Evolutionary conservation across 2,329 filamentous ascomycete genomes (phyloP), one percentile per base, ranked within the genome.

Genomic region (Trichoderma sp.): DNA sequence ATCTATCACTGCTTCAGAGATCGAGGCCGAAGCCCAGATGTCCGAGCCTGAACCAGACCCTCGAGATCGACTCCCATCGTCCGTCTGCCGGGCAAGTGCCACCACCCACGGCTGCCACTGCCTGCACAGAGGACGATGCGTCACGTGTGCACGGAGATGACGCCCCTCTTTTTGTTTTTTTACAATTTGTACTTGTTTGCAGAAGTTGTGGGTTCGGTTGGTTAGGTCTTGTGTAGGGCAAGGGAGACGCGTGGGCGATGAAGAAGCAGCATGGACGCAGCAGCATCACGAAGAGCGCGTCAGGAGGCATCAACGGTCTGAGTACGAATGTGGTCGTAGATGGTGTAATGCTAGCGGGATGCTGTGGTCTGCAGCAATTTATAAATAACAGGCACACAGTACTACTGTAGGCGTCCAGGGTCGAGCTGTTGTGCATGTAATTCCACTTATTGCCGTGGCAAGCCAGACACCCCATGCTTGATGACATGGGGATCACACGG

Each of bases 21-120:
- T 63, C 48, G 28, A 47, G 24, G 28, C 50, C 41, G 24, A 47
- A 26, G n/a, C 24, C 50, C 50, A 63, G 60, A 63, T 55, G 60
- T 63, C 60, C 50, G 41, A 63, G 47, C 26, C n/a, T 26, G 50
- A 54, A 28, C 60, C 28, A 12, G 24, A 45, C 17, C 15, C 39
- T 54, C 41, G 26, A 52, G 50, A 63, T 63, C 50, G 60, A 34
- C 41, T 52, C 34, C 34, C 50, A 47, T 63, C 60, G 34, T 47
- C 39, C 9, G 34, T 39, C 28, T 14, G 1, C 26, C 19, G 5
- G 60, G 60, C 60, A 63, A 47, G 60, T 63, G 60, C 50, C 60
- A 48, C 55, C 55, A 62, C 47, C 6, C 48, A 51, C 57, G 21
- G 47, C 58, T 26, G 48, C 17, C 30, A 43, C 50, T 54, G 60